Percentiles rank a stretch among this genome's conserved stretches.
phyloP scores from a whole-genome alignment of 192 early-diverging fungal species.

The Podila horticola region DNA sequence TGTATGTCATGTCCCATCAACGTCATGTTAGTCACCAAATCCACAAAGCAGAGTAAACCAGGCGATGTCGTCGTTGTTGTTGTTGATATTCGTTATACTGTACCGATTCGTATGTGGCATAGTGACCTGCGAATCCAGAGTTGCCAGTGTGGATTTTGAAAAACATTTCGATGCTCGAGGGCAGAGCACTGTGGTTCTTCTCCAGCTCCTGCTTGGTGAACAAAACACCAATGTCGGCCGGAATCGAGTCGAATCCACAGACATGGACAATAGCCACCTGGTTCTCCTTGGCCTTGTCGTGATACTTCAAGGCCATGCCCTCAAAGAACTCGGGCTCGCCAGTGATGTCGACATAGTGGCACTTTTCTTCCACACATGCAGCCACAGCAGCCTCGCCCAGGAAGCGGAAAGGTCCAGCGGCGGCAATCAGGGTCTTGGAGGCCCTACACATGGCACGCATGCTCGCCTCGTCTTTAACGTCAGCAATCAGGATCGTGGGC shows the following conservation, averaged over 20 bases:
- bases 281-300: conserved; percentile 57
- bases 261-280: conserved; percentile 67
- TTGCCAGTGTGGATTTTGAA: conserved; percentile 59
- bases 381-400: conserved; percentile 70
- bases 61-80: no score
- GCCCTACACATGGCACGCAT: conserved; percentile 45
- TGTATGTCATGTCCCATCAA: conserved; percentile 14
- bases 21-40: background rate
- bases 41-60: background rate
- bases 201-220: conserved; percentile 64
- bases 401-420: conserved; percentile 72
- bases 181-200: conserved; percentile 39
- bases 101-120: conserved; percentile 75
- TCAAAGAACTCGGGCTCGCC: conserved; percentile 77
- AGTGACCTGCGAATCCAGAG: conserved; percentile 63
- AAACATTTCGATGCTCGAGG: conserved; percentile 70
- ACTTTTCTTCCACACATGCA: conserved; percentile 63
- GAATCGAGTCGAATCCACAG: conserved; percentile 64
- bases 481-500: conserved; percentile 56
- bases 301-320: conserved; percentile 65
- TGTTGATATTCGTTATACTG: conserved; percentile 10
- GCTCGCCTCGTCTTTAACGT: conserved; percentile 52
- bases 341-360: conserved; percentile 70
- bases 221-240: conserved; percentile 72
- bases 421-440: conserved; percentile 41